Base-by-base conservation (phyloP, 306 rosid genomes). In the Malus orientalis region DNA sequence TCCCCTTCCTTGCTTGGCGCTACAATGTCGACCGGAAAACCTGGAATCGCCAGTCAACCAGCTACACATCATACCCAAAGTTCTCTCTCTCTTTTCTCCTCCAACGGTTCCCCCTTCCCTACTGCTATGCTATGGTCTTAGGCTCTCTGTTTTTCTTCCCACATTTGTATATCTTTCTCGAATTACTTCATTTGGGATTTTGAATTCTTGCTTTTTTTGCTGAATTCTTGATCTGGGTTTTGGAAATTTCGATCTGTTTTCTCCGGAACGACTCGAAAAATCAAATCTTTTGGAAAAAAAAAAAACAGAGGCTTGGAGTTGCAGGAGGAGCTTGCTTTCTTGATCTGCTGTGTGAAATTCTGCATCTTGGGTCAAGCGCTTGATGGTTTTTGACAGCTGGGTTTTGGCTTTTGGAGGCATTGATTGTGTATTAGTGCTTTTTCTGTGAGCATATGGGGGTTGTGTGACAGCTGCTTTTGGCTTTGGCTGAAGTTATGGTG, bases 1-100 rank as follows among this genome's bases (percentile, higher is more conserved):
- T 70, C 80, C 73, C 74, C 87, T 70, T 83, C 73, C 76, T 79
- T 74, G 6, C 72, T 42, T 38, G 70, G 69, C 74, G 81, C 86
- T 81, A 84, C 85, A 82, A 84, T 84, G 86, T 79, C 84, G 88
- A 84, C 54, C 90, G 88, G 69, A 82, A 88, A 86, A 78, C 54
- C 76, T 76, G 90, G 90, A 82, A 8, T 82, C 32, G 73, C 88
- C 88, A 84, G 73, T 82, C 79, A 80, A 30, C 60, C 36, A 44
- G 16, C 33, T 11, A 3, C 30, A 58, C 27, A 27, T 76, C 30
- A 19, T 1, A 69, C 74, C 74, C 79, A 67, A 22, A 16, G 20
- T 51, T 51, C 20, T 51, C 71, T 51, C 71, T 70, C 78, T 78
- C 78, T 79, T 69, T 76, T 71, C 64, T 45, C 67, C 67, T 72